Evolutionary conservation across 805 yeast species (phyloP).

Genomic region (Lachancea quebecensis): DNA sequence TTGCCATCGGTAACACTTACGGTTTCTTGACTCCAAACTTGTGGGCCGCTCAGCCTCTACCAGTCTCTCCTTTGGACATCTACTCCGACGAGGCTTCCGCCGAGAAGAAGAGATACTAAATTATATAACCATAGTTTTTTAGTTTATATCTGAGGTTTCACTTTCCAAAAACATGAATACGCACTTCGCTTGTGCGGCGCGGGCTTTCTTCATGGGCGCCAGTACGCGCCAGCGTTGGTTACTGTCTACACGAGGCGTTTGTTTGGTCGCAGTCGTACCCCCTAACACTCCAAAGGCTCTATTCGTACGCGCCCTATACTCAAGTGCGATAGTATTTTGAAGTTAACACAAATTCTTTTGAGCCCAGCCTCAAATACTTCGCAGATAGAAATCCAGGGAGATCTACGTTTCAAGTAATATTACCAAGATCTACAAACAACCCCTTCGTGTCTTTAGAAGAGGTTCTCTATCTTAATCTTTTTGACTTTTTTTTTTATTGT

Average conservation of each 20-base stretch:
- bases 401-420: neutral
- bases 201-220: no score
- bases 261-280: no score
- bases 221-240: no score
- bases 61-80: constrained; percentile 90
- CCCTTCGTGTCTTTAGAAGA: neutral
- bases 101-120: constrained; percentile 69
- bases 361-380: neutral
- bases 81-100: constrained; percentile 80
- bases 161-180: no score
- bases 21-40: constrained; percentile 99
- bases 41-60: constrained; percentile 83
- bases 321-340: neutral
- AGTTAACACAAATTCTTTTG: constrained; percentile 5
- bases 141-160: neutral
- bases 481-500: constrained; percentile 7
- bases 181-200: no score
- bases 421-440: neutral
- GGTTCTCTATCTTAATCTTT: constrained; percentile 12
- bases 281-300: no score
- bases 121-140: constrained; percentile 10
- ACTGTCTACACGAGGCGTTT: no score
- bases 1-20: constrained; percentile 99
- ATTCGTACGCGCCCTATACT: no score
- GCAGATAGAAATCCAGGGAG: neutral